These are phyloP conservation scores for Pterula multifida DNA, from an alignment of 1,284 basidiomycete genomes.

Conservation along the genomic window DNA sequence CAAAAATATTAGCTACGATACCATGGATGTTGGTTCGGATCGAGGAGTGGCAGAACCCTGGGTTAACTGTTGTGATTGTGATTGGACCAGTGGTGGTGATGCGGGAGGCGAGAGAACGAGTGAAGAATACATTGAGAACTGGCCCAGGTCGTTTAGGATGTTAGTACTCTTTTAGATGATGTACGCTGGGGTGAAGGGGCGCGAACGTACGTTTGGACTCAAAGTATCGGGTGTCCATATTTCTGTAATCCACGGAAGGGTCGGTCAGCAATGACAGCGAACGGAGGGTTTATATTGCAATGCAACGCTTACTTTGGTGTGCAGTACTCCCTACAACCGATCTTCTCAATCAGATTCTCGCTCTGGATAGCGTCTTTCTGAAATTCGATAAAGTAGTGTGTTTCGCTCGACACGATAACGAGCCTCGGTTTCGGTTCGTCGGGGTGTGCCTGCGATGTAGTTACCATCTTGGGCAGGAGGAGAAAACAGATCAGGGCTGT, in stretches of 20 bases:
- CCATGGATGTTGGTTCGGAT: neutral
- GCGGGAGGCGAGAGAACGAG: slow-evolving; percentile 20
- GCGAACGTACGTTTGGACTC: slow-evolving; percentile 21
- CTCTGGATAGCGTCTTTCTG: slow-evolving; percentile 4
- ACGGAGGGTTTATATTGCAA: too few species aligned
- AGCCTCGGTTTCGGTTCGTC: slow-evolving; percentile 14
- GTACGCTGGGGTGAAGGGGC: neutral
- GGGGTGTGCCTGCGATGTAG: slow-evolving; percentile 9
- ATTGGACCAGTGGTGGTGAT: neutral
- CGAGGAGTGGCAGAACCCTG: neutral
- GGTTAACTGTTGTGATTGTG: neutral
- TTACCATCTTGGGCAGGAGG: slow-evolving; percentile 17
- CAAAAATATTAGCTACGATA: neutral
- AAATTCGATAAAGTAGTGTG: slow-evolving; percentile 9
- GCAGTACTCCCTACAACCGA: slow-evolving; percentile 19
- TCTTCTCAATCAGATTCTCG: slow-evolving; percentile 17
- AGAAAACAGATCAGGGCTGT: slow-evolving; percentile 17
- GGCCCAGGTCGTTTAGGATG: neutral
- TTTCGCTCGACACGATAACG: slow-evolving; percentile 16
- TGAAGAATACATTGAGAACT: slow-evolving; percentile 21
- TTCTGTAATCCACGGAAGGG: neutral
- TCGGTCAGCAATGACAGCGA: slow-evolving; percentile 8
- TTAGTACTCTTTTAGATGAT: neutral
- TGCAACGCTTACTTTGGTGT: too few species aligned
- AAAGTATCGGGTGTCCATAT: slow-evolving; percentile 17